Percentiles rank a stretch among this genome's conserved stretches.
These are phyloP conservation scores for Mycena polygramma DNA, from an alignment of 768 basidiomycete genomes.

Conservation along the genomic window DNA sequence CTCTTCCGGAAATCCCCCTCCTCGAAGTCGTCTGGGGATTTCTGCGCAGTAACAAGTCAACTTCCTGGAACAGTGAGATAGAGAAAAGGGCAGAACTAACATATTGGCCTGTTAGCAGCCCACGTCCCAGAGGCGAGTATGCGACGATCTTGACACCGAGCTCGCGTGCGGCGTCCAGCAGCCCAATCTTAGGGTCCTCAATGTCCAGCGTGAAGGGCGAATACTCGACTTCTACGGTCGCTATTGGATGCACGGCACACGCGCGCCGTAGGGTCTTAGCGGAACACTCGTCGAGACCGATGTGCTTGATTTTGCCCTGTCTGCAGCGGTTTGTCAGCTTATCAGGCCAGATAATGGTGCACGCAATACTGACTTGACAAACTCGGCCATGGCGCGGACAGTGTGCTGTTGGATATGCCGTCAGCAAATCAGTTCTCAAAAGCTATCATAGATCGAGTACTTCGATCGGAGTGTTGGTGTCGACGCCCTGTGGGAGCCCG, in stretches of 20 bases:
- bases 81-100: conserved; percentile 32
- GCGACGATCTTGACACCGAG: conserved; percentile 53
- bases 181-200: conserved; percentile 46
- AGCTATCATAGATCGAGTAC: not conserved
- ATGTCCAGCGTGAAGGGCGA: conserved; percentile 46
- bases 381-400: conserved; percentile 23
- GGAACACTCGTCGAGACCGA: conserved; percentile 54
- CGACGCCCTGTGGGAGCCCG: conserved; percentile 32
- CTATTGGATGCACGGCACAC: conserved; percentile 49
- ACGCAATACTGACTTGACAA: conserved; percentile 16
- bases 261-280: conserved; percentile 51
- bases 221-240: conserved; percentile 54
- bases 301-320: conserved; percentile 51
- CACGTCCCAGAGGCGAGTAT: conserved; percentile 56
- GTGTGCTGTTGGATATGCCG: not conserved
- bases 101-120: conserved; percentile 53
- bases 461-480: conserved; percentile 38
- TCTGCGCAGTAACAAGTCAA: too few relatives aligned
- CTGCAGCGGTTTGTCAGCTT: conserved; percentile 18
- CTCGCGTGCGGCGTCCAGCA: conserved; percentile 49
- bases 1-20: too few relatives aligned
- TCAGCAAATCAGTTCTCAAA: too few relatives aligned
- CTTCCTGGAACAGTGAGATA: too few relatives aligned
- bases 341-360: too few relatives aligned
- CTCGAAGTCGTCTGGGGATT: too few relatives aligned